phyloP scores from a whole-genome alignment of 2,329 filamentous ascomycete genomes.

The Parasarocladium wereldwijsianum region DNA sequence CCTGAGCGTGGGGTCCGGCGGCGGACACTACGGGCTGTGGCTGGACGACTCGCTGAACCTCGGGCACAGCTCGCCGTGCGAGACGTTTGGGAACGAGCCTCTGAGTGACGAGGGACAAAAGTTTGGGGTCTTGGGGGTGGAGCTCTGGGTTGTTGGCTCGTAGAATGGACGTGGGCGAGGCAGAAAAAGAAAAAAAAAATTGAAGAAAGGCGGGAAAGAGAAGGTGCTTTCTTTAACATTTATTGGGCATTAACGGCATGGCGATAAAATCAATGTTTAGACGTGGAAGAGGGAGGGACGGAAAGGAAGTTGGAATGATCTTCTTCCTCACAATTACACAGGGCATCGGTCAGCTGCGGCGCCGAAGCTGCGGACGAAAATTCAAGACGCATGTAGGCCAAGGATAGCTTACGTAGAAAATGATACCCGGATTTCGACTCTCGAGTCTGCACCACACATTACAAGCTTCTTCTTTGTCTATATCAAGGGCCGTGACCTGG shows the following conservation, averaged over 20 bases:
- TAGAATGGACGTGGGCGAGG: conserved; percentile 9
- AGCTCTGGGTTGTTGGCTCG: conserved; percentile 79
- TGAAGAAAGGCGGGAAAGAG: neutral
- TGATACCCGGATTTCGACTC: conserved; percentile 5
- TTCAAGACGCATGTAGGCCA: neutral
- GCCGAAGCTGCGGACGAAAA: no score
- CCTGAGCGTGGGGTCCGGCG: conserved; percentile 72
- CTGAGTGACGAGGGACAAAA: conserved; percentile 86
- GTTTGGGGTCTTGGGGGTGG: conserved; percentile 80
- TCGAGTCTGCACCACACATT: no score
- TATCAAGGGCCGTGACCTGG: no score
- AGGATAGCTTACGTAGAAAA: neutral
- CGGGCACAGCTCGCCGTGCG: conserved; percentile 69
- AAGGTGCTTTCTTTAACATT: conserved; percentile 5
- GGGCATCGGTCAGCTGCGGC: no score
- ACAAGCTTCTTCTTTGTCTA: no score
- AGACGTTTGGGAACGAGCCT: conserved; percentile 90
- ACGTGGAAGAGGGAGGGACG: no score
- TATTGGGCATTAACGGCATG: no score
- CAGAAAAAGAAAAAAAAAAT: neutral
- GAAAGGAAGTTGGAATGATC: no score
- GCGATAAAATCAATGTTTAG: no score
- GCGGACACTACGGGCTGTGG: conserved; percentile 89
- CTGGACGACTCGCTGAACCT: conserved; percentile 72
- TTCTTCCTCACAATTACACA: no score